Percentiles rank a stretch among this genome's conserved stretches.
Conservation (phyloP, 257 asterid genomes). For the Misopates orontium region DNA sequence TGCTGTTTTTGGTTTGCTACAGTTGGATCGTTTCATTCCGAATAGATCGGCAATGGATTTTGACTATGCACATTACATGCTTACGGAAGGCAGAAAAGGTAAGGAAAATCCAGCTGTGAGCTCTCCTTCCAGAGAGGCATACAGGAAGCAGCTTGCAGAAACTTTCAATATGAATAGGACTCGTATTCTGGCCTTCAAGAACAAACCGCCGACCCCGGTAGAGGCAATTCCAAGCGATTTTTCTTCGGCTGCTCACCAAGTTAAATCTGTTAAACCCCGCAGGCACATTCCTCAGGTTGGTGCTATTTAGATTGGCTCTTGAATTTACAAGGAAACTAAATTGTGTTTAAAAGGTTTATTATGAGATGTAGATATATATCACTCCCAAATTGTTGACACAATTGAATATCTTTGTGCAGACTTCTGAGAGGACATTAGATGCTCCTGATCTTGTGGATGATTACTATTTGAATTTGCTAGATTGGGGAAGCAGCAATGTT, state of each 20-base stretch:
- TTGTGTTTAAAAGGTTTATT: not conserved
- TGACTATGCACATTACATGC: conserved; percentile 85
- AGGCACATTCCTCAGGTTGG: conserved; percentile 89
- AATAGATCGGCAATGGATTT: conserved; percentile 95
- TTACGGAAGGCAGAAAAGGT: conserved; percentile 78
- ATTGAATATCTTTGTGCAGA: conserved; percentile 49
- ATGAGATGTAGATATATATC: not conserved
- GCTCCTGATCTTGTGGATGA: conserved; percentile 92
- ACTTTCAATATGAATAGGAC: conserved; percentile 86
- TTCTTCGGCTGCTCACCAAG: conserved; percentile 47
- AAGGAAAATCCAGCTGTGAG: conserved; percentile 72
- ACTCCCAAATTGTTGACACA: conserved; percentile 13
- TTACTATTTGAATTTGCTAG: conserved; percentile 80
- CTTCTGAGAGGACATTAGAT: conserved; percentile 90
- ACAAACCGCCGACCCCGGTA: conserved; percentile 74
- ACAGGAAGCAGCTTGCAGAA: conserved; percentile 80
- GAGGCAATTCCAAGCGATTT: conserved; percentile 56
- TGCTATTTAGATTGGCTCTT: not conserved
- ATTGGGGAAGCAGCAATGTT: conserved; percentile 94
- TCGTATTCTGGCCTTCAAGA: conserved; percentile 85
- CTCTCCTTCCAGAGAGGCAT: conserved; percentile 84
- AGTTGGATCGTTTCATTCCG: conserved; percentile 97
- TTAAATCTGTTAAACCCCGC: conserved; percentile 62
- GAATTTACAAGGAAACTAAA: not conserved
- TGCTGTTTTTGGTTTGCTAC: conserved; percentile 26